These are phyloP conservation scores for Madurella fahalii DNA, from an alignment of 2,329 filamentous ascomycete genomes.

Conservation along the genomic window DNA sequence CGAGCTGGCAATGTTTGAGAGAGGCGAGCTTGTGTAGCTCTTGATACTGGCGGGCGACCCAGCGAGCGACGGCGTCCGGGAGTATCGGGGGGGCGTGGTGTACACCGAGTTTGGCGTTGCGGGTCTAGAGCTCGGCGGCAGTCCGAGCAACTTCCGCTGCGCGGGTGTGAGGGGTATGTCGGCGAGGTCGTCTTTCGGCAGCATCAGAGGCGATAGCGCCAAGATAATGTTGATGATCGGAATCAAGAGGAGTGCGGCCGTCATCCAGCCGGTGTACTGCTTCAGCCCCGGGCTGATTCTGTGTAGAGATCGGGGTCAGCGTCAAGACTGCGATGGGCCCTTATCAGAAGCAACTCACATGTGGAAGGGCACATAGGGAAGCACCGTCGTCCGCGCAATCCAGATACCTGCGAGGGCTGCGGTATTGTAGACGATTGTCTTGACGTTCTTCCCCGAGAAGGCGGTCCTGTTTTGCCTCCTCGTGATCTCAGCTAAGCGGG, in stretches of 20 bases:
- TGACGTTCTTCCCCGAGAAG: slow-evolving; percentile 75
- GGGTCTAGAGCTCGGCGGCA: slow-evolving; percentile 61
- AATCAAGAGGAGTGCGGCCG: slow-evolving; percentile 49
- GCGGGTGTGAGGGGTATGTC: slow-evolving; percentile 90
- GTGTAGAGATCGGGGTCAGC: slow-evolving; percentile 10
- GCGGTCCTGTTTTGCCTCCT: slow-evolving; percentile 71
- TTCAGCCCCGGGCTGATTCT: slow-evolving; percentile 34
- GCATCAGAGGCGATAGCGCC: slow-evolving; percentile 68
- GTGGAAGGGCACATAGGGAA: slow-evolving; percentile 33
- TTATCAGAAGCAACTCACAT: slow-evolving; percentile 33
- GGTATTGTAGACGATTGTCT: slow-evolving; percentile 64
- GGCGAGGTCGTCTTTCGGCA: slow-evolving; percentile 68
- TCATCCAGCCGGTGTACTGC: slow-evolving; percentile 41
- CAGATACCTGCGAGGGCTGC: slow-evolving; percentile 37
- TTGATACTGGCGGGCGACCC: slow-evolving; percentile 58
- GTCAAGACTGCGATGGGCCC: too few relatives aligned
- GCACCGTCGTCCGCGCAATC: slow-evolving; percentile 36
- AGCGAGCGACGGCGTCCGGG: slow-evolving; percentile 64
- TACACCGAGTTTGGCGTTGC: slow-evolving; percentile 69
- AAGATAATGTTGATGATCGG: slow-evolving; percentile 67
- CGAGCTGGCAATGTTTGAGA: slow-evolving; percentile 54
- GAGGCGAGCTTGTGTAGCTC: slow-evolving; percentile 55
- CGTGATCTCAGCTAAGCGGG: slow-evolving; percentile 81
- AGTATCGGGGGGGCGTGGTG: slow-evolving; percentile 83
- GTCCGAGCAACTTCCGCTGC: slow-evolving; percentile 78